Evolutionary conservation across 2,329 filamentous ascomycete genomes (phyloP).

Genomic region (Escovopsis weberi): DNA sequence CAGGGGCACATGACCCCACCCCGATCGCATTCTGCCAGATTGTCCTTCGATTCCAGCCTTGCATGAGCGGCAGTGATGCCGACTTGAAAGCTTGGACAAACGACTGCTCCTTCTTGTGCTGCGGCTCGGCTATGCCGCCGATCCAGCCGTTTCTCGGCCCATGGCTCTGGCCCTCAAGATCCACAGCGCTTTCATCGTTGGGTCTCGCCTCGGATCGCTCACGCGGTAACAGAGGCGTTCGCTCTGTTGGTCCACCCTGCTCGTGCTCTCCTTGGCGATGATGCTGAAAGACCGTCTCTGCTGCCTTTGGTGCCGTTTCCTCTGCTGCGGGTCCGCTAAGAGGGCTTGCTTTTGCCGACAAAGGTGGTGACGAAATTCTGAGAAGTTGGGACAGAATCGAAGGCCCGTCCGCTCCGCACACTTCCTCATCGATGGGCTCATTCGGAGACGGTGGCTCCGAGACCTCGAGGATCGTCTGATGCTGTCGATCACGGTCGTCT

Average conservation of each 20-base stretch:
- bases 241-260: conserved; percentile 21
- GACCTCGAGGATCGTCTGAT: conserved; percentile 45
- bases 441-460: conserved; percentile 30
- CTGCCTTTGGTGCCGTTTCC: conserved; percentile 1
- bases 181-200: conserved; percentile 13
- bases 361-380: conserved; percentile 33
- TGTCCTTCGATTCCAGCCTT: conserved; percentile 53
- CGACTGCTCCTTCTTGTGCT: conserved; percentile 18
- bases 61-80: conserved; percentile 38
- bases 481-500: conserved; percentile 14
- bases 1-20: conserved; percentile 56
- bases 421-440: conserved; percentile 6
- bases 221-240: conserved; percentile 31
- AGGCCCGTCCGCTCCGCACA: conserved; percentile 13
- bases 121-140: conserved; percentile 15
- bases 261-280: conserved; percentile 5
- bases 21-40: conserved; percentile 52
- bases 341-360: conserved; percentile 12
- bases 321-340: background rate
- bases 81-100: conserved; percentile 17
- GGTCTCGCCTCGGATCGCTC: conserved; percentile 16
- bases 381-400: conserved; percentile 37
- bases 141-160: conserved; percentile 20
- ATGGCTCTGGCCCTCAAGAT: conserved; percentile 38
- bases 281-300: conserved; percentile 4